phyloP scores from a whole-genome alignment of 345 rosid species.

The Garcia nutans region DNA sequence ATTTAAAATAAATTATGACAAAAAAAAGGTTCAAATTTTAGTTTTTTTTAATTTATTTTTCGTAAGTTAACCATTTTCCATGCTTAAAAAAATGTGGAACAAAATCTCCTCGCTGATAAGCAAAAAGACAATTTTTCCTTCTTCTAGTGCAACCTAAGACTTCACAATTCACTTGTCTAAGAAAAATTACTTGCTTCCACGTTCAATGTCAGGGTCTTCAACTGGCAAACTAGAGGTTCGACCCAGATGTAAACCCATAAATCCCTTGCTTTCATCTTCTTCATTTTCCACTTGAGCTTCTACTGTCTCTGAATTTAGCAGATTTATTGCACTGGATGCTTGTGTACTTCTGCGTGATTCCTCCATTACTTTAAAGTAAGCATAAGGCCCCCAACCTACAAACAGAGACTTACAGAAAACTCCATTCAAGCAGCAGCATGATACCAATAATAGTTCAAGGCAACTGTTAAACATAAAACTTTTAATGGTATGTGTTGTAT shows the following conservation, averaged over 20 bases:
- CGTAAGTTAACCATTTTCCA: no score
- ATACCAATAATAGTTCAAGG: no score
- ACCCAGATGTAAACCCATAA: slow-evolving; percentile 44
- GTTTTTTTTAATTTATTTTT: no score
- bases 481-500: no score
- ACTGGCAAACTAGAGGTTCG: slow-evolving; percentile 25
- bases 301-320: slow-evolving; percentile 12
- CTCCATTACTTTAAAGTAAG: slow-evolving; percentile 56
- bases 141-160: neutral
- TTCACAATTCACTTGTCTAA: neutral
- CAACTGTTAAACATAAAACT: no score
- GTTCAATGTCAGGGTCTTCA: slow-evolving; percentile 38
- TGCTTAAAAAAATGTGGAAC: neutral
- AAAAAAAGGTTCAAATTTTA: no score
- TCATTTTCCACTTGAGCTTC: slow-evolving; percentile 23
- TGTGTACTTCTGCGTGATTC: slow-evolving; percentile 26
- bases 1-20: no score
- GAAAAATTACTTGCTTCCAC: slow-evolving; percentile 28
- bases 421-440: neutral
- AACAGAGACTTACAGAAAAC: neutral
- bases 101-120: neutral
- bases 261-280: slow-evolving; percentile 37
- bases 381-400: slow-evolving; percentile 73
- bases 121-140: neutral
- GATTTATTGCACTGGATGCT: slow-evolving; percentile 27